Base-by-base conservation (phyloP, 2,329 filamentous ascomycete species). In the Alternaria sp. region DNA sequence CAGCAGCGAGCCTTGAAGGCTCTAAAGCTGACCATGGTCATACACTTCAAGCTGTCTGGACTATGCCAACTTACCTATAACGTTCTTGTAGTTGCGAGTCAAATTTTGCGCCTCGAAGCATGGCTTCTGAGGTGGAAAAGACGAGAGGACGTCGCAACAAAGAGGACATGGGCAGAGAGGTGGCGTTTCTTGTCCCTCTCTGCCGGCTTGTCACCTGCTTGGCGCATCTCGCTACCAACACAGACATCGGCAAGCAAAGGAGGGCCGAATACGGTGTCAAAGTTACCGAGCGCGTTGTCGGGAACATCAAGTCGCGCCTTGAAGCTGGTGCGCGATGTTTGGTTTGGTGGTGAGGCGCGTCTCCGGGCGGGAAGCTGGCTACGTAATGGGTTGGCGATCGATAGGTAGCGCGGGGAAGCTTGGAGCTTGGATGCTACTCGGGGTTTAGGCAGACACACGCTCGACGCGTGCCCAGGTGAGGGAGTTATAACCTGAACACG, bases 191-290 rank as follows among this genome's bases (percentile, higher is more conserved):
- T 72, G 61, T 57, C 47, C 13, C 13, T 61, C 63, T 52, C 53
- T 71, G 25, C 71, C 68, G 68, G 65, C 69, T 73, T 70, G 69
- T 70, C 68, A 69, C 43, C 40, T 59, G 62, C 68, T 72, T 70
- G 69, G 68, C 68, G 50, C 59, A 54, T 44, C 30, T 53, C 54
- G 58, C 54, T 61, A 28, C 23, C 50, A 58, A n/a, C 28, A 52
- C 52, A 61, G 36, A 43, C 23, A 50, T 25, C 19, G 30, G 43
- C n/a, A 54, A 32, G 51, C 6, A 43, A 30, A 52, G 40, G 28
- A 49, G 25, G 43, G 30, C 46, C 54, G 30, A 45, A 12, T 28
- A 36, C 8, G 28, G 32, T 36, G 6, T 19, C 2, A n/a, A 10
- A 15, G 17, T 8, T 13, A 32, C 49, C 49, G 28, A 36, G 49